Evolutionary conservation across 176 grass and related monocot species (phyloP).

Genomic region (Bolboschoenus planiculmis): DNA sequence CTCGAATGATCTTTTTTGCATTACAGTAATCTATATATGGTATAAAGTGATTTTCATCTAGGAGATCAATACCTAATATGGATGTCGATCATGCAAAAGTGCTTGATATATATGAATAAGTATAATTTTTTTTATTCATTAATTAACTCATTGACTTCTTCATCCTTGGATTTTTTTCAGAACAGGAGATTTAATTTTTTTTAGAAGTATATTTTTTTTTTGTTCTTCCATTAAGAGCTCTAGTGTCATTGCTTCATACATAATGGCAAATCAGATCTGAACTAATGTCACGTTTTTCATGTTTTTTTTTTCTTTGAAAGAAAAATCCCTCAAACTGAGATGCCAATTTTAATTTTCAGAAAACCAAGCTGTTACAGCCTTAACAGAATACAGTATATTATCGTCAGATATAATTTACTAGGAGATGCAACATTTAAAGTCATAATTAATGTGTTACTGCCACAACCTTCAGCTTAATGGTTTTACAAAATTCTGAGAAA

Average conservation of each 20-base stretch:
- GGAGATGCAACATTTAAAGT: neutral
- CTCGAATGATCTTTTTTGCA: neutral
- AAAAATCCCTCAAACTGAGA: neutral
- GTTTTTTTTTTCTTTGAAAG: neutral
- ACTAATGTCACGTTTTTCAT: neutral
- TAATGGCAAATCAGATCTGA: neutral
- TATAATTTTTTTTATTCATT: neutral
- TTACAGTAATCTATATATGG: neutral
- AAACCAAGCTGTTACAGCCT: neutral
- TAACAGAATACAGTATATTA: neutral
- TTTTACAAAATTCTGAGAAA: too few species aligned
- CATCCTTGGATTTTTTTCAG: neutral
- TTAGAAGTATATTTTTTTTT: neutral
- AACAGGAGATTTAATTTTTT: neutral
- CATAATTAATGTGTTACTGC: too few species aligned
- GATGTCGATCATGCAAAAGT: neutral
- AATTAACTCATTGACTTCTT: neutral
- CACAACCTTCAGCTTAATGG: neutral
- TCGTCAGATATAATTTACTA: neutral
- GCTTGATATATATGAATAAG: neutral
- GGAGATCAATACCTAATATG: neutral
- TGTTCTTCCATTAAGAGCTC: neutral
- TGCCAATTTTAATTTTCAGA: neutral
- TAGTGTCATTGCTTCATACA: neutral
- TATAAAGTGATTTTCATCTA: neutral